A percentile compares a stretch with the other conserved stretches of the same genome.
phyloP scores from a whole-genome alignment of 768 basidiomycete genomes.

The Leccinum barrowsii region DNA sequence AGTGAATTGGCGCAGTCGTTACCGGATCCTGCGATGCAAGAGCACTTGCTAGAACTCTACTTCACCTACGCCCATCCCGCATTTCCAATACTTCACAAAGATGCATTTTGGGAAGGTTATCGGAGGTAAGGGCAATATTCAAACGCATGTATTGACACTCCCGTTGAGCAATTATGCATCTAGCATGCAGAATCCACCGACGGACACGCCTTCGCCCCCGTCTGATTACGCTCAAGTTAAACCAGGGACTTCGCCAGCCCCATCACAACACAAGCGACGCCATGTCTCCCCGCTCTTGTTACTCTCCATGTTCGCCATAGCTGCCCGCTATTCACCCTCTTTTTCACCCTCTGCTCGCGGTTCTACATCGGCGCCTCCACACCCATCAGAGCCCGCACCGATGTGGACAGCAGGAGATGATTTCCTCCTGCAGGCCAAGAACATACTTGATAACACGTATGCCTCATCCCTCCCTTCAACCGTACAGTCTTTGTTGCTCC shows the following conservation, averaged over 20 bases:
- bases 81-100: slow-evolving; percentile 75
- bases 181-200: slow-evolving; percentile 26
- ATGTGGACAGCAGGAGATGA: slow-evolving; percentile 84
- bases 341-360: slow-evolving; percentile 28
- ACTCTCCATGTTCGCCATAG: slow-evolving; percentile 80
- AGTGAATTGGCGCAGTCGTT: slow-evolving; percentile 43
- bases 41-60: slow-evolving; percentile 70
- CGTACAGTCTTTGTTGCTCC: slow-evolving; percentile 73
- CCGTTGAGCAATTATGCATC: not conserved
- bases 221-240: slow-evolving; percentile 16
- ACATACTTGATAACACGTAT: slow-evolving; percentile 61
- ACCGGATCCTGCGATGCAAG: slow-evolving; percentile 58
- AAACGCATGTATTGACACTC: not conserved
- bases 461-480: slow-evolving; percentile 71
- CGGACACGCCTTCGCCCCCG: slow-evolving; percentile 32
- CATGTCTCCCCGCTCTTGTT: slow-evolving; percentile 64
- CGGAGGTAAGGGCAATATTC: slow-evolving; percentile 31
- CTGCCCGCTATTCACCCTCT: slow-evolving; percentile 60
- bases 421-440: slow-evolving; percentile 65
- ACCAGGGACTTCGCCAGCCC: slow-evolving; percentile 29
- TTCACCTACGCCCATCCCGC: slow-evolving; percentile 79
- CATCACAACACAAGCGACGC: slow-evolving; percentile 40
- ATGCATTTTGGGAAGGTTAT: slow-evolving; percentile 60
- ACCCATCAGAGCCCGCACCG: slow-evolving; percentile 43
- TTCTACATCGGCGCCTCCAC: slow-evolving; percentile 28